A percentile compares a stretch with the other conserved stretches of the same genome.
Evolutionary conservation across 208 protist genomes (phyloP).

Genomic region (Acanthamoeba sp.): DNA sequence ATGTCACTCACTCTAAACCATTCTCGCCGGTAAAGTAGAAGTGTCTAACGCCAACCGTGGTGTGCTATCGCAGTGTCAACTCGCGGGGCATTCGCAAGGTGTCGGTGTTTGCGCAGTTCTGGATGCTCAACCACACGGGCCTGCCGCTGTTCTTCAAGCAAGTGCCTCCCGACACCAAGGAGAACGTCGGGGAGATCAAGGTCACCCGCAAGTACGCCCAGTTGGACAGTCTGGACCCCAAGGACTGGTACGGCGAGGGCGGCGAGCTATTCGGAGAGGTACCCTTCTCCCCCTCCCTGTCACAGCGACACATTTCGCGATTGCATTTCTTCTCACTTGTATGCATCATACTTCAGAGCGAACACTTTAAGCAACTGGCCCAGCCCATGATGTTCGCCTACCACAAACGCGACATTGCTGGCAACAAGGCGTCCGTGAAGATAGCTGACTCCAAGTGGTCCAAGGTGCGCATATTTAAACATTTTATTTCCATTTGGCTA

Average conservation of each 20-base stretch:
- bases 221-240: constrained; percentile 57
- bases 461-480: constrained; percentile 62
- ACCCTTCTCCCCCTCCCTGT: neutral
- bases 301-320: neutral
- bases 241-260: constrained; percentile 68
- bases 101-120: constrained; percentile 63
- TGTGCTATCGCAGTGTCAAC: constrained; percentile 52
- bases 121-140: constrained; percentile 75
- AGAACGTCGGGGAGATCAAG: neutral
- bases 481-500: too few species aligned
- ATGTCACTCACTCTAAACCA: too few species aligned
- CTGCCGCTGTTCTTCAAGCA: constrained; percentile 69
- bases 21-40: neutral
- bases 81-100: constrained; percentile 52
- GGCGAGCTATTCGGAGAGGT: constrained; percentile 59
- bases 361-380: constrained; percentile 41
- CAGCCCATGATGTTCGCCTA: constrained; percentile 71
- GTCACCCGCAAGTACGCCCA: constrained; percentile 12
- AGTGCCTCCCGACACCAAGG: constrained; percentile 55
- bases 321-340: neutral
- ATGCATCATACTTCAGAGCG: neutral
- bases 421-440: constrained; percentile 69
- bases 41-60: too few species aligned
- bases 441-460: constrained; percentile 67
- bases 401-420: constrained; percentile 62